phyloP scores from a whole-genome alignment of 768 basidiomycete species.

The Agaricus sinodeliciosus region DNA sequence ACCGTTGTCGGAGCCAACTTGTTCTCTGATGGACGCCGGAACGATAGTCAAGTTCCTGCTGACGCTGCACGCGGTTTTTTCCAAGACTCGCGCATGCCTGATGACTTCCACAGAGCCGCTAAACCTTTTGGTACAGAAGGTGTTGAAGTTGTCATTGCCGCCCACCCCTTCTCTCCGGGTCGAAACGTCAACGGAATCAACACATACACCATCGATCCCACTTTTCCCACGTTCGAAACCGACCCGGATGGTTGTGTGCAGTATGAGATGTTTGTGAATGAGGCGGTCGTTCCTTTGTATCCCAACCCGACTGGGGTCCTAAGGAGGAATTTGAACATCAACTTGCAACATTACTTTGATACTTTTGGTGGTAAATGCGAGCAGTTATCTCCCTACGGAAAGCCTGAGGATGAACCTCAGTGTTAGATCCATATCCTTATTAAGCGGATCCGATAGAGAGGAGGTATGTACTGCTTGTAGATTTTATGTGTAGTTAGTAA shows the following conservation, averaged over 20 bases:
- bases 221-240: conserved; percentile 11
- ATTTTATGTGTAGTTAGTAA: too few species aligned
- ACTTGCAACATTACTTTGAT: too few species aligned
- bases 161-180: conserved; percentile 14
- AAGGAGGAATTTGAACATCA: too few species aligned
- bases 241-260: conserved; percentile 2
- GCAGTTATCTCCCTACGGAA: neutral
- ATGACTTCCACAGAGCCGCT: conserved; percentile 12
- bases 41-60: conserved; percentile 11
- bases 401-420: neutral
- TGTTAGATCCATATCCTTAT: too few species aligned
- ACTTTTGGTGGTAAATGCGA: too few species aligned
- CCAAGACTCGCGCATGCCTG: conserved; percentile 14
- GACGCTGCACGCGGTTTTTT: conserved; percentile 15
- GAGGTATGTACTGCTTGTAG: too few species aligned
- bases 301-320: conserved; percentile 14
- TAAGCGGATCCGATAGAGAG: too few species aligned
- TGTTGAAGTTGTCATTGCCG: neutral
- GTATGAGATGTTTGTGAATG: conserved; percentile 14
- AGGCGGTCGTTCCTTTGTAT: conserved; percentile 13
- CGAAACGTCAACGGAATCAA: conserved; percentile 11
- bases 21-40: conserved; percentile 16
- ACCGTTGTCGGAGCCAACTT: conserved; percentile 13
- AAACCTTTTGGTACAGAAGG: conserved; percentile 4
- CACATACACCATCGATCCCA: conserved; percentile 13